Base-by-base conservation (phyloP, 768 basidiomycete genomes). In the Roridomyces roridus region DNA sequence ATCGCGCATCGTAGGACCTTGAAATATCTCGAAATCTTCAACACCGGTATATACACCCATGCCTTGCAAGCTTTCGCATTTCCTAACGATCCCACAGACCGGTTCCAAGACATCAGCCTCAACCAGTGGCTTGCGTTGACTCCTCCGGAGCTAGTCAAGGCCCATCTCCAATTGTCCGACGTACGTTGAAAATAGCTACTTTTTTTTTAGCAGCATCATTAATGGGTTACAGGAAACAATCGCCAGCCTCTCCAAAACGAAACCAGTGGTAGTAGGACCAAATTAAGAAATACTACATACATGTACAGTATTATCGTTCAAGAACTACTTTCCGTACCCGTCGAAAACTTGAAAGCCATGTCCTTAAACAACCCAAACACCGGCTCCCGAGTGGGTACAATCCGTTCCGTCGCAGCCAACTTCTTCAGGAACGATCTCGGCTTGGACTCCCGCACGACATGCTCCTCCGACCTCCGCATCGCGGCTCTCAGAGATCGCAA, bases 11-110 rank as follows among this genome's bases (percentile, higher is more conserved):
- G 12, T 52, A 62, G 60, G 12, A 80, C 82, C 4, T 64, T 84
- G 20, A 72, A 66, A 55, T 83, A 74, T 64, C 70, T 83, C 34
- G 80, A 83, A 61, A 76, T 83, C 37, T 80, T 82, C 68, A 78
- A 74, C 26, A 68, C 80, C 2, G 68, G 75, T 72, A 62, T n/a
- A n/a, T n/a, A n/a, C n/a, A 57, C 29, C 31, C 11, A 11, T 34
- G 57, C 57, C 26, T n/a, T 17, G 35, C 29, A 34, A 40, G 21
- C 21, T 26, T 20, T 15, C 25, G 46, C 21, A 24, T 44, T 48
- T 46, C 47, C 40, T 59, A 17, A 50, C 20, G 25, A 31, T n/a
- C 48, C 1, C 10, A 35, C 53, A 72, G 72, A 68, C 26, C 63
- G 53, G 46, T 76, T 71, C 66, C 66, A 72, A 44, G 72, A 74